These are phyloP conservation scores for Cucumis sativus DNA, from an alignment of 306 rosid genomes.

Conservation along the genomic window DNA sequence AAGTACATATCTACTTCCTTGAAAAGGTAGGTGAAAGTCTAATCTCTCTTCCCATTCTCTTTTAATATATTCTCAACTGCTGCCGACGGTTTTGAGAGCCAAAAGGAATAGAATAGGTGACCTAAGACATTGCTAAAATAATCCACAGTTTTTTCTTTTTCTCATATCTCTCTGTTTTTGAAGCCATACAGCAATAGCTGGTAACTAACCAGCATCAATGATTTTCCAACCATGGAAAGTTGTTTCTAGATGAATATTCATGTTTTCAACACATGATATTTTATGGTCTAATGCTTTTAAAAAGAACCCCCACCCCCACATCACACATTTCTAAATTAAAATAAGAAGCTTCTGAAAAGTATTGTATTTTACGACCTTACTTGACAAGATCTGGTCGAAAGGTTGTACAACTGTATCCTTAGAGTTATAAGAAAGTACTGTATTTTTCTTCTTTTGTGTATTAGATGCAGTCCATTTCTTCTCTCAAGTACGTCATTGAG, in stretches of 20 bases:
- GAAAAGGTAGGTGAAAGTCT: background rate
- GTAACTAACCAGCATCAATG: background rate
- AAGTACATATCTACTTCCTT: conserved; percentile 7
- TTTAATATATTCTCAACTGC: conserved; percentile 2
- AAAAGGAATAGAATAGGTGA: background rate
- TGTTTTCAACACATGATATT: background rate
- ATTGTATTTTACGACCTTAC: background rate
- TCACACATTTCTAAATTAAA: background rate
- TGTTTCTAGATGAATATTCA: background rate
- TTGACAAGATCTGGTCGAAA: too few relatives aligned
- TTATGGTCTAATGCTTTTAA: background rate
- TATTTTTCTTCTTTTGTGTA: background rate
- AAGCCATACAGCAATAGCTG: background rate
- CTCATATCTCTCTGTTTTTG: background rate
- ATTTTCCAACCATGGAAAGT: background rate
- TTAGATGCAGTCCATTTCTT: background rate
- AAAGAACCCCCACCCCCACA: background rate
- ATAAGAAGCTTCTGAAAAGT: background rate
- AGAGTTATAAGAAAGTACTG: background rate
- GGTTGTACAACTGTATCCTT: too few relatives aligned
- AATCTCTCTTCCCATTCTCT: background rate
- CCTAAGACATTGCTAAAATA: background rate
- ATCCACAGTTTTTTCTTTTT: background rate
- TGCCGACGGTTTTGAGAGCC: conserved; percentile 1
- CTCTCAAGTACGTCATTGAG: background rate